Evolutionary conservation across 495 filamentous ascomycete species (phyloP), one percentile per base, ranked within the genome.

Genomic region (Cercophora scortea): DNA sequence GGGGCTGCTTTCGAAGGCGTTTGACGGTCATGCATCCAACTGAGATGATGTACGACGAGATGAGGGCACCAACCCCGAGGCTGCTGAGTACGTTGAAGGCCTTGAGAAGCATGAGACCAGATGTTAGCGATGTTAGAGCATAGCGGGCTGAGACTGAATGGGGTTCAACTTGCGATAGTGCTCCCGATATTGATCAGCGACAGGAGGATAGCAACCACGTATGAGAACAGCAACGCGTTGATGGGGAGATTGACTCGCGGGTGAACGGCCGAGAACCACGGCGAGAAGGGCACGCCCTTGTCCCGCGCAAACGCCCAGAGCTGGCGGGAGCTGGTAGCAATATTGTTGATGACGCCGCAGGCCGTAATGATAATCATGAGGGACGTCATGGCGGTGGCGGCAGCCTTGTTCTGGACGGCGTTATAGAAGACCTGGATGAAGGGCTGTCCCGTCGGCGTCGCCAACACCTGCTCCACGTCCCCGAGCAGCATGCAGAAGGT

Each of bases 301-400:
- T 83, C 80, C 17, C 80, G 67, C 6, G 78, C 78, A 63, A 80
- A 84, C 4, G 78, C 74, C 71, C 72, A 81, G 1, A 82, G 68
- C 62, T 82, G 80, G 0, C 79, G 70, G 9, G 79, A 81, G 10
- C 78, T 73, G 0, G 79, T 80, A 7, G 80, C 75, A 12, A 80
- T 75, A 50, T 76, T 71, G 48, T 72, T 79, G 49, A 82, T 72
- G 1, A 73, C 72, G 13, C 74, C 75, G 32, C 68, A 72, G 11
- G 73, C 69, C 6, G 77, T 57, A 6, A 77, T 70, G 10, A 83
- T 54, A 6, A 79, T 63, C 32, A 82, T 59, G 18, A 83, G 71
- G 9, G 64, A 65, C 1, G 75, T 78, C 69, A 82, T 73, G 15
- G 69, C 67, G 38, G 71, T 75, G 5, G 75, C 73, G 1, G 65